Evolutionary conservation across 1,139 yeast genomes (phyloP).

Genomic region (Saccharomyces pastorianus): DNA sequence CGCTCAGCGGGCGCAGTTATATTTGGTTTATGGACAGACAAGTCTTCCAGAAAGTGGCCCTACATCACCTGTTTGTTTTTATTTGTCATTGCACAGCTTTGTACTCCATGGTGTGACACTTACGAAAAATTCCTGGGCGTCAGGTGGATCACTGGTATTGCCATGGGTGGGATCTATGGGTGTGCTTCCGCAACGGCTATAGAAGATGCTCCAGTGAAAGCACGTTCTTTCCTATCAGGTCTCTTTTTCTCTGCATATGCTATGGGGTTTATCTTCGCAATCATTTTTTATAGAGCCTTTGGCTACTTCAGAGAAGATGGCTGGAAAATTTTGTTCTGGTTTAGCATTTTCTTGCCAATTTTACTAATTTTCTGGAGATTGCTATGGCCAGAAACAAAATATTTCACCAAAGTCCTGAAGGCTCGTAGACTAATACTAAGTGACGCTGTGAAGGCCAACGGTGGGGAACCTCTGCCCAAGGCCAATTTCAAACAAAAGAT

Average conservation of each 20-base stretch:
- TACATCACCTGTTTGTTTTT: constrained; percentile 38
- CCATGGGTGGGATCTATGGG: constrained; percentile 48
- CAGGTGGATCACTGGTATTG: constrained; percentile 42
- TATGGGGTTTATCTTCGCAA: constrained; percentile 40
- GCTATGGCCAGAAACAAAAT: constrained; percentile 35
- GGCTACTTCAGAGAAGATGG: constrained; percentile 26
- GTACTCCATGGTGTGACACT: constrained; percentile 46
- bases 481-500: constrained; percentile 12
- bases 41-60: constrained; percentile 50
- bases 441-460: constrained; percentile 36
- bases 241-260: constrained; percentile 41
- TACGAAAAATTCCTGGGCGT: constrained; percentile 46
- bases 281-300: constrained; percentile 39
- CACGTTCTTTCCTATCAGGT: constrained; percentile 41
- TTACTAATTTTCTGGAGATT: constrained; percentile 38
- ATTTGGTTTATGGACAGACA: constrained; percentile 47
- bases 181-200: constrained; percentile 42
- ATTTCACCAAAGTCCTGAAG: constrained; percentile 26
- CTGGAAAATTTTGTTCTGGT: constrained; percentile 53
- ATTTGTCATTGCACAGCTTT: constrained; percentile 43
- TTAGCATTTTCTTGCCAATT: constrained; percentile 43
- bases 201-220: constrained; percentile 40
- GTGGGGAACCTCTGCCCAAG: constrained; percentile 50
- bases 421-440: constrained; percentile 28
- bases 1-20: constrained; percentile 53